These are phyloP conservation scores for Lactuca sativa DNA, from an alignment of 129 eudicot genomes.

Conservation along the genomic window DNA sequence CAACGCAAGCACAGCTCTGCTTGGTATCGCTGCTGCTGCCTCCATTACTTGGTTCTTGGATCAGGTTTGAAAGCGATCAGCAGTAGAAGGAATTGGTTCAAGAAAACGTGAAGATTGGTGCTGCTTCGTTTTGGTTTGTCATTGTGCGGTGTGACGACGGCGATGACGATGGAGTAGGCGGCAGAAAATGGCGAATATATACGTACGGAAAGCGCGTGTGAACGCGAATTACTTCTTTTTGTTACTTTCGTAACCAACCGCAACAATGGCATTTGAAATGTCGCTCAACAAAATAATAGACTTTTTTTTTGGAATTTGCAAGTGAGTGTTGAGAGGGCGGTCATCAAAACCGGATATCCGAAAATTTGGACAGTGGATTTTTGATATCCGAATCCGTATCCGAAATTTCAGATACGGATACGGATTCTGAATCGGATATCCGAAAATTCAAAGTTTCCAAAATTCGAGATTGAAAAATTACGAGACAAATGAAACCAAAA, in stretches of 20 bases:
- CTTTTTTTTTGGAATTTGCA: neutral
- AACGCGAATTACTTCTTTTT: neutral
- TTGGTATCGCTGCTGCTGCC: neutral
- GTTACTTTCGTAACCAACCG: neutral
- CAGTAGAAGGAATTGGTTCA: neutral
- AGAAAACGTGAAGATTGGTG: conserved; percentile 14
- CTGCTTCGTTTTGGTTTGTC: conserved; percentile 10
- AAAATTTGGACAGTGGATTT: too few relatives aligned
- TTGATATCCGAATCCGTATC: too few relatives aligned
- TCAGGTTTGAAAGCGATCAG: neutral
- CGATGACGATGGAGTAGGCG: conserved; percentile 15
- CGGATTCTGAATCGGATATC: too few relatives aligned
- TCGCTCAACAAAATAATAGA: neutral
- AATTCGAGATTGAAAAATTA: too few relatives aligned
- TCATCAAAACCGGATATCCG: too few relatives aligned
- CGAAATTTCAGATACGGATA: too few relatives aligned
- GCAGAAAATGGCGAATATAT: conserved; percentile 13
- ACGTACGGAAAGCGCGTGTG: conserved; percentile 20
- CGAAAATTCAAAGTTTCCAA: too few relatives aligned
- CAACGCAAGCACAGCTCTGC: conserved; percentile 4
- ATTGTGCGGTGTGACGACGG: conserved; percentile 15
- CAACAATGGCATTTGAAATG: neutral
- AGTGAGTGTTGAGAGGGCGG: too few relatives aligned
- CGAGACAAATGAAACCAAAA: too few relatives aligned
- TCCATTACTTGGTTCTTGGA: conserved; percentile 13